Evolutionary conservation across 768 basidiomycete species (phyloP), one percentile per base, ranked within the genome.

Genomic region (Grammothele lineata): DNA sequence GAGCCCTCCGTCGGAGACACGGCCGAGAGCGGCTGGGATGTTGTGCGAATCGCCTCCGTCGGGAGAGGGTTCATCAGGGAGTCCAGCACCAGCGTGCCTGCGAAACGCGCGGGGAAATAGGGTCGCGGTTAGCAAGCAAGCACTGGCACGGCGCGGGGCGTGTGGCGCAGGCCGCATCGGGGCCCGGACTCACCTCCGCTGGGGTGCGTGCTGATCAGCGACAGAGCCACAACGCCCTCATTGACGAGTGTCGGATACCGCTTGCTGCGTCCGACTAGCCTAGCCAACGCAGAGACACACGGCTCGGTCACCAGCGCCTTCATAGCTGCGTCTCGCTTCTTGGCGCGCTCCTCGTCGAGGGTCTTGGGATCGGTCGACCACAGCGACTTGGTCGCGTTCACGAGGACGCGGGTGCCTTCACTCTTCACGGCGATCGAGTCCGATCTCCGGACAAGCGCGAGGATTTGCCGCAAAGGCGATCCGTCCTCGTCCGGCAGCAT

Each of bases 321-420:
- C 46, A 85, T 76, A 18, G 83, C 81, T 24, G 67, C 68, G 44
- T 77, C 70, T 54, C 74, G 73, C 55, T 72, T 77, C 55, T 69
- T 68, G 49, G 78, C 73, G 54, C 68, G 74, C 46, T 68, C 67
- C 45, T 68, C 66, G 36, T 70, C 70, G 34, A 61, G 57, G n/a
- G 57, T 63, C 32, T 66, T 55, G 18, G 68, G 58, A 45, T 80
- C 78, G 56, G 61, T 72, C 22, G 80, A 73, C 80, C 85, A 90
- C 17, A 93, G 68, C 7, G 87, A 81, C 62, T 86, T 86, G 55
- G 92, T 75, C 18, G 85, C 76, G 62, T 95, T 92, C 57, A 92
- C 91, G 34, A 96, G 69, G 3, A 94, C 80, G 17, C 95, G 83
- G 15, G 92, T 86, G 24, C 88, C 88, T 69, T 99, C 95, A 60